Evolutionary conservation across 768 basidiomycete species (phyloP), one percentile per base, ranked within the genome.

Genomic region (Suillus americanus): DNA sequence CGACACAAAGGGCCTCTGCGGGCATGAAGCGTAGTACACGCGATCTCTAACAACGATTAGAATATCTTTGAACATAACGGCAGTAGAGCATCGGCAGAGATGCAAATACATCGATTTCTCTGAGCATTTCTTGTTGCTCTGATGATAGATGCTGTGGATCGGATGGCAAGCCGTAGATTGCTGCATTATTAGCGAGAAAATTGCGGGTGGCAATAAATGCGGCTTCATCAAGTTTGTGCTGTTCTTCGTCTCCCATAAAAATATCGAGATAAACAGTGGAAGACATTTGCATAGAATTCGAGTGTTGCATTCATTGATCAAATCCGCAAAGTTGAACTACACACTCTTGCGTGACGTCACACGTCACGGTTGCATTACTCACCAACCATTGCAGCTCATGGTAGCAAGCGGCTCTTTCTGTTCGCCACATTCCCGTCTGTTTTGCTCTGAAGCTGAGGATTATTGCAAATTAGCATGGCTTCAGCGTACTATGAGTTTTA

Each of bases 401-500:
- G 54, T 35, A 65, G 35, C 23, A 38, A 25, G 41, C 30, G 37
- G 13, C 25, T 59, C 35, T 62, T 65, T 59, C 70, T 60, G 38
- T 30, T 23, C 33, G 38, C 56, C 37, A 64, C 60, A 61, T 33
- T 37, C 35, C 18, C 37, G 14, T 33, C 43, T 40, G 41, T 54
- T 53, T 62, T 53, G 60, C 64, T 65, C 46, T 35, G 62, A 53
- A 61, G 60, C 46, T 48, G 65, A 33, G 57, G 60, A 62, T 54
- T 53, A n/a, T 13, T 61, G 61, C 62, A 55, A 62, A 72, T 66
- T 60, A 72, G 48, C 66, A 92, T 92, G 91, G 90, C 91, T 54
- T 79, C 91, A 28, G 90, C 90, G 46, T 95, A 94, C 81, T 95
- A 95, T 76, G 93, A 95, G 78, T 94, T 95, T 76, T 95, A 95